Evolutionary conservation across 352 stramenopile species (phyloP).

Genomic region (Pelagophyceae sp.): DNA sequence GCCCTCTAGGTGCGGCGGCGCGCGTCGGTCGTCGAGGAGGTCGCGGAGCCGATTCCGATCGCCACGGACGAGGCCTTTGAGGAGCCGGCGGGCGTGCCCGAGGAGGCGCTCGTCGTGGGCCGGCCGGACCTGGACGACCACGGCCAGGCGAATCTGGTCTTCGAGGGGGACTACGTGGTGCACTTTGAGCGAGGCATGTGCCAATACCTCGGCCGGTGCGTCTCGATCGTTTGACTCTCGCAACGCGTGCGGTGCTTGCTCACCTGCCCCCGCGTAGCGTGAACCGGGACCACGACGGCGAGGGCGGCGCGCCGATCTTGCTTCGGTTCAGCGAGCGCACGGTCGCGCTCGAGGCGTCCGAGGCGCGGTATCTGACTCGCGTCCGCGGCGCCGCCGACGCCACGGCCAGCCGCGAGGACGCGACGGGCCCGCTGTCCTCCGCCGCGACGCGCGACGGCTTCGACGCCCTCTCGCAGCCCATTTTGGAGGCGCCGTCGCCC

Average conservation of each 20-base stretch:
- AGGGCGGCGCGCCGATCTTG: neutral
- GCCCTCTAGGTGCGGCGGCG: too few species aligned
- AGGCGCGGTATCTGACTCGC: neutral
- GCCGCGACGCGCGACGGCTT: neutral
- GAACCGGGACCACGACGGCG: neutral
- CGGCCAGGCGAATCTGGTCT: neutral
- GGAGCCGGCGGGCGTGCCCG: neutral
- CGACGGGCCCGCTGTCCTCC: neutral
- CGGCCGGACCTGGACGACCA: neutral
- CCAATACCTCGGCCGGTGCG: neutral
- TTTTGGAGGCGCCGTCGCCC: too few species aligned
- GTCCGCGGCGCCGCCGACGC: neutral
- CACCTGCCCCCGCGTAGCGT: too few species aligned
- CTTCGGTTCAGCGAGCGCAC: neutral
- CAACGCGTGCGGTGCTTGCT: too few species aligned
- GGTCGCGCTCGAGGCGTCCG: neutral
- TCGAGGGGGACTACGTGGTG: conserved; percentile 14
- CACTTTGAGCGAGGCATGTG: conserved; percentile 14
- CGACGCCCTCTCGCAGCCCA: too few species aligned
- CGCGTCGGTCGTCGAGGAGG: neutral
- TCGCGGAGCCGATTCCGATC: neutral
- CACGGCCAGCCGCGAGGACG: neutral
- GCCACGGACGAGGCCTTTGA: neutral
- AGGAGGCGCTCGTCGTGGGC: neutral
- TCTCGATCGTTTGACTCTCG: too few species aligned